These are phyloP conservation scores for Colletotrichum sp. DNA, from an alignment of 2,329 filamentous ascomycete genomes.

Conservation along the genomic window DNA sequence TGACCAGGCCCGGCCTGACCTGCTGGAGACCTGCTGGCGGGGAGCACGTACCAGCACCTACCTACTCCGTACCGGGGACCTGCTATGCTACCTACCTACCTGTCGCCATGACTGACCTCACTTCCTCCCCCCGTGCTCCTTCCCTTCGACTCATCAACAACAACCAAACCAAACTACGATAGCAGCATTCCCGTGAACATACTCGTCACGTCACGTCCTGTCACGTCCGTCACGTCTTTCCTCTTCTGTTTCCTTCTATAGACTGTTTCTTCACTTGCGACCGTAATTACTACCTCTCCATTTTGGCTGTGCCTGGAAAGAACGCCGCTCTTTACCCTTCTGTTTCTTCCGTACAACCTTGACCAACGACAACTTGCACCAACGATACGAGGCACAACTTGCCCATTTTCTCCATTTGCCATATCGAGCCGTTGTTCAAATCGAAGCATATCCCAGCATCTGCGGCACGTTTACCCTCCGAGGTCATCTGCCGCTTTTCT, in stretches of 20 bases:
- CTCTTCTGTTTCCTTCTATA: slow-evolving; percentile 19
- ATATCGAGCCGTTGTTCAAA: slow-evolving; percentile 1
- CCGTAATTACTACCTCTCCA: slow-evolving; percentile 15
- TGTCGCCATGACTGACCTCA: slow-evolving; percentile 12
- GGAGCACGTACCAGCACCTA: slow-evolving; percentile 12
- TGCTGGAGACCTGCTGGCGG: slow-evolving; percentile 3
- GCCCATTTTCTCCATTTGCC: not conserved
- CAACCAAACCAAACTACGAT: slow-evolving; percentile 11
- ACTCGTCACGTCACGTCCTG: slow-evolving; percentile 17
- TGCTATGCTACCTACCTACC: not conserved
- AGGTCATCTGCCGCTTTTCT: slow-evolving; percentile 10
- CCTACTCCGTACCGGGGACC: not conserved
- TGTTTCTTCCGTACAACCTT: slow-evolving; percentile 16
- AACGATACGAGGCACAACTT: not conserved
- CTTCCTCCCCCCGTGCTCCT: slow-evolving; percentile 8
- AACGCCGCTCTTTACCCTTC: slow-evolving; percentile 17
- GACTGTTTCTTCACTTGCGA: slow-evolving; percentile 1
- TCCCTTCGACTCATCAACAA: slow-evolving; percentile 19
- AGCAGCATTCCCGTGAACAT: slow-evolving; percentile 19
- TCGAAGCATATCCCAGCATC: not conserved
- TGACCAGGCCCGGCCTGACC: not conserved
- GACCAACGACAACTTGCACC: not conserved
- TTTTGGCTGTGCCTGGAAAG: slow-evolving; percentile 16
- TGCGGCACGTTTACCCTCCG: slow-evolving; percentile 1
- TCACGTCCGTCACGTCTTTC: slow-evolving; percentile 13